Evolutionary conservation across 257 asterid species (phyloP).

Genomic region (Buddleja alternifolia): DNA sequence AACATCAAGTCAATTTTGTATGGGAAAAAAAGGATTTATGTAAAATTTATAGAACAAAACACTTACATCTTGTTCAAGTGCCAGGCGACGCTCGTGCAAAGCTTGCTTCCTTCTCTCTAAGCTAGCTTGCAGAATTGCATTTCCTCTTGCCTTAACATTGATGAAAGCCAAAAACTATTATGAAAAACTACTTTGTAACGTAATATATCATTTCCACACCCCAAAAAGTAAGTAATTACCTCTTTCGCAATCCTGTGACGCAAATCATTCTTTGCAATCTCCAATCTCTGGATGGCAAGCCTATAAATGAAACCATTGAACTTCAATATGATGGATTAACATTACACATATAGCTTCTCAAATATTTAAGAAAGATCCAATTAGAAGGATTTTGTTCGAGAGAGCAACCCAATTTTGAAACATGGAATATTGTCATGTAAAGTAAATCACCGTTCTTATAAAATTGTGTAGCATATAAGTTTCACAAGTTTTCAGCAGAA

Average conservation of each 20-base stretch:
- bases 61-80: conserved; percentile 96
- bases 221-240: conserved; percentile 45
- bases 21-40: background rate
- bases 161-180: conserved; percentile 25
- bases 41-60: background rate
- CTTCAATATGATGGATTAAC: conserved; percentile 17
- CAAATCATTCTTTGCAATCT: conserved; percentile 85
- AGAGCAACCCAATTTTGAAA: conserved; percentile 12
- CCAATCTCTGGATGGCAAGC: conserved; percentile 92
- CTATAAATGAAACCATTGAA: conserved; percentile 46
- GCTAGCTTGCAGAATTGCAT: conserved; percentile 97
- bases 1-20: background rate
- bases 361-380: background rate
- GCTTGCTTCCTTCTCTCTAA: conserved; percentile 97
- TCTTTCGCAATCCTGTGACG: conserved; percentile 92
- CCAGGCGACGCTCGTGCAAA: conserved; percentile 92
- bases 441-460: conserved; percentile 7
- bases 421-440: conserved; percentile 14
- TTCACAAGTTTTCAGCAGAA: conserved; percentile 4
- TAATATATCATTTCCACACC: conserved; percentile 23
- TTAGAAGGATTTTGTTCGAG: background rate
- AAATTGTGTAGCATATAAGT: background rate
- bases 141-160: conserved; percentile 83
- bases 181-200: conserved; percentile 14
- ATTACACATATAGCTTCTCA: conserved; percentile 3